Conservation (phyloP, 1,139 yeast species). For the Taphrina flavorubra region DNA sequence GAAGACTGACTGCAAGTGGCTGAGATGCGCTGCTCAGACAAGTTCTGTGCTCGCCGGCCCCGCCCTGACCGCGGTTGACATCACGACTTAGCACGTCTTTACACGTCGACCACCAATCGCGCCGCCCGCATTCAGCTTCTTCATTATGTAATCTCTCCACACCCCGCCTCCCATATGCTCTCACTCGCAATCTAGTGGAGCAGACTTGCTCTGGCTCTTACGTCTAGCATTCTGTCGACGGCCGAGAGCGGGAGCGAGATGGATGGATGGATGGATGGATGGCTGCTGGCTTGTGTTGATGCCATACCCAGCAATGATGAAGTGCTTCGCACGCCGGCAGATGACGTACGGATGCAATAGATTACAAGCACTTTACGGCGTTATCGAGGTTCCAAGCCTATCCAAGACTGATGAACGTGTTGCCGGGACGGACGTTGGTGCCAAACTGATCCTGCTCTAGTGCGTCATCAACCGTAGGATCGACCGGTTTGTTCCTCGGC, state of each 20-base stretch:
- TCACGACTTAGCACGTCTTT: conserved; percentile 28
- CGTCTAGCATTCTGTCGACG: no score
- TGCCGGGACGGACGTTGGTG: conserved; percentile 19
- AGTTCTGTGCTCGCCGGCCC: neutral
- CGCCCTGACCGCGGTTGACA: conserved; percentile 10
- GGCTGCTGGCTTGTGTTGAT: neutral
- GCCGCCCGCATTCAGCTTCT: conserved; percentile 12
- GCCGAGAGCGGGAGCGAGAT: no score
- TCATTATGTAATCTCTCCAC: conserved; percentile 5
- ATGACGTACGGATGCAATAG: neutral
- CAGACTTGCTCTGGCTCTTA: no score
- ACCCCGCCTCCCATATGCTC: neutral
- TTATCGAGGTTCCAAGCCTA: neutral
- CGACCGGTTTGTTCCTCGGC: conserved; percentile 10
- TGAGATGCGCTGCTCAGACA: no score
- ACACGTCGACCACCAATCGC: conserved; percentile 25
- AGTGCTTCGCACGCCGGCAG: neutral
- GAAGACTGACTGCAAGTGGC: no score
- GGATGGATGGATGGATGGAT: no score
- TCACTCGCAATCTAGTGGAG: no score
- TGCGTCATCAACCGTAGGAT: neutral
- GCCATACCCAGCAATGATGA: neutral
- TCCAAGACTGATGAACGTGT: conserved; percentile 34
- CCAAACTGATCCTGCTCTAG: conserved; percentile 17
- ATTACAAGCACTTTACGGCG: neutral